These are phyloP conservation scores for Aphanomyces cochlioides DNA, from an alignment of 352 stramenopile genomes.

Conservation along the genomic window DNA sequence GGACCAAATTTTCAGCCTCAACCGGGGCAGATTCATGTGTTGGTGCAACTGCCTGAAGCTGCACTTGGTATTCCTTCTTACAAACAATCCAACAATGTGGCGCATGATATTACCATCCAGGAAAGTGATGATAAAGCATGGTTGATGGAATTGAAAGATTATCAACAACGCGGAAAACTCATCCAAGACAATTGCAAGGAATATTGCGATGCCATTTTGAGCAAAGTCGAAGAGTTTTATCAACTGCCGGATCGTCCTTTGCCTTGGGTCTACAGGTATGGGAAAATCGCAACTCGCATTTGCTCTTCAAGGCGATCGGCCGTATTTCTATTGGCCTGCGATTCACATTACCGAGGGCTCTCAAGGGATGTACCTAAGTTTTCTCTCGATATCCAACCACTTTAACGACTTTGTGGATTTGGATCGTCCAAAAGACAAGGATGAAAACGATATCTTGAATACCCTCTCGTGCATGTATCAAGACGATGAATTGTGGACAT, in stretches of 20 bases:
- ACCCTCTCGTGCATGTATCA: constrained; percentile 15
- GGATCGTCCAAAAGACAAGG: not conserved
- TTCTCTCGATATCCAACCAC: not conserved
- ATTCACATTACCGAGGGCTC: not conserved
- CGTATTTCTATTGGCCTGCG: constrained; percentile 31
- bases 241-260: not conserved
- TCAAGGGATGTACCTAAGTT: constrained; percentile 27
- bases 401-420: constrained; percentile 4
- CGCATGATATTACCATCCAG: not conserved
- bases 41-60: not conserved
- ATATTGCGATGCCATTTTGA: constrained; percentile 1
- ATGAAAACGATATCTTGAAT: not conserved
- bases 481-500: constrained; percentile 21
- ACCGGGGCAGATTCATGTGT: not conserved
- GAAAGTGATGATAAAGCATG: constrained; percentile 4
- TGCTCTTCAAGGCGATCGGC: constrained; percentile 25
- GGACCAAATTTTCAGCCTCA: too few relatives aligned
- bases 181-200: constrained; percentile 26
- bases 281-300: constrained; percentile 35
- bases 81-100: not conserved
- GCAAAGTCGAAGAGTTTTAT: not conserved
- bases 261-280: constrained; percentile 32
- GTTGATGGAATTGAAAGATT: constrained; percentile 26
- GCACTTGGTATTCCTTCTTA: not conserved
- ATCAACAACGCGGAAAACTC: constrained; percentile 21